Percentiles rank a stretch among this genome's conserved stretches.
These are phyloP conservation scores for Acanthamoeba polyphaga DNA, from an alignment of 208 protist species.

Conservation along the genomic window DNA sequence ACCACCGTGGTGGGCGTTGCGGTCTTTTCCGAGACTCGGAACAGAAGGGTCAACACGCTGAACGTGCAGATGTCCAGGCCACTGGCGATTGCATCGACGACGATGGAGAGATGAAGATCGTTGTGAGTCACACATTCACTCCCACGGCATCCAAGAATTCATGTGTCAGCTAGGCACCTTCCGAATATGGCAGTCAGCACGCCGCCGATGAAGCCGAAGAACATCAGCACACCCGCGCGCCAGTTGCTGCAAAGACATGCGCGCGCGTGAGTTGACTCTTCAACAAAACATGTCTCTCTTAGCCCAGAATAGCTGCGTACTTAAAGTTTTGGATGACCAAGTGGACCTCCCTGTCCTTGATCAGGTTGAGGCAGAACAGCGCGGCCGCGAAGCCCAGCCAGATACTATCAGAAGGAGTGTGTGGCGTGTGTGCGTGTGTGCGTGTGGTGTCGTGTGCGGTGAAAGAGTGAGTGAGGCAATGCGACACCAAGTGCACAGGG, in stretches of 20 bases:
- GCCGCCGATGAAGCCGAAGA: conserved; percentile 72
- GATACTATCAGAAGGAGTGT: background rate
- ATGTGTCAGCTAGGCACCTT: too few relatives aligned
- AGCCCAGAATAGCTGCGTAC: background rate
- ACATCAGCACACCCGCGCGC: conserved; percentile 19
- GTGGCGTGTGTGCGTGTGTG: too few relatives aligned
- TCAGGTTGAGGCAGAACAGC: conserved; percentile 58
- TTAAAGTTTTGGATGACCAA: conserved; percentile 56
- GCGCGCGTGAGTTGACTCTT: background rate
- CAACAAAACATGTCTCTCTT: background rate
- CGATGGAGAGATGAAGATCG: too few relatives aligned
- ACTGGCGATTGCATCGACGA: background rate
- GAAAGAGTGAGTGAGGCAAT: background rate
- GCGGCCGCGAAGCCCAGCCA: conserved; percentile 48
- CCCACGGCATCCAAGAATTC: too few relatives aligned
- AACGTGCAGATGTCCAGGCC: conserved; percentile 78
- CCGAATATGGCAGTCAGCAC: conserved; percentile 72
- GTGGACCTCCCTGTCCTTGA: conserved; percentile 68
- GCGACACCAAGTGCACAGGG: background rate
- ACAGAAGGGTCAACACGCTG: conserved; percentile 73
- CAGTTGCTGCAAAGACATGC: conserved; percentile 48
- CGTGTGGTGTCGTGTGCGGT: too few relatives aligned
- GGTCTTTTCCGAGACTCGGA: conserved; percentile 76
- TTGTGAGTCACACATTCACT: too few relatives aligned
- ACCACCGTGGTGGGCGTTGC: conserved; percentile 75